Base-by-base conservation (phyloP, 2,329 filamentous ascomycete genomes). In the Cladosporium sp. region DNA sequence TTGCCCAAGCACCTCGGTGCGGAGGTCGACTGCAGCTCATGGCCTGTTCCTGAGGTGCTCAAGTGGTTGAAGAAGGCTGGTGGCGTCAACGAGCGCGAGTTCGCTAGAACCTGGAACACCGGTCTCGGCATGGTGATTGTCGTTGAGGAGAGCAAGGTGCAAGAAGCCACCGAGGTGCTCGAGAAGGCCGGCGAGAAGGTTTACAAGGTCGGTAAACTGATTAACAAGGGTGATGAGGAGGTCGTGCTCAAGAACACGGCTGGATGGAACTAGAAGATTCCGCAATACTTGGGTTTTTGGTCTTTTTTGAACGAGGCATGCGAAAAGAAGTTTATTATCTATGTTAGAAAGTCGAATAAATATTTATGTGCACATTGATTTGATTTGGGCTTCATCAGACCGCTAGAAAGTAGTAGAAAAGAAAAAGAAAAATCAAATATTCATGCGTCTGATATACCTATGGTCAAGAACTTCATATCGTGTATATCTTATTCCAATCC, bases 71-170 rank as follows among this genome's bases (percentile, higher is more conserved):
- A 90, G 73, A 70, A 75, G 57, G 75, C 74, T 9, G 81, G 81
- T n/a, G 86, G 86, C 54, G 84, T 97, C 27, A 80, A 78, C 47
- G 77, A 84, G 1, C 65, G 74, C 8, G 93, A 99, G 73, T 95
- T 97, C 80, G 89, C 86, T 45, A 80, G 90, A 52, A 93, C 90
- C 2, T 97, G 96, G 80, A 99, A 99, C 74, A 90, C 86, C 7
- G 93, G 93, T 44, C 74, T 99, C 39, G 93, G 93, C 41, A 97
- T 99, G 91, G 88, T 96, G 5, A 76, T 91, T 24, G 89, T 90
- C 4, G 89, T 96, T 2, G 80, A 80, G 22, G 74, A 79, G 50
- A 77, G 73, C 29, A 79, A 86, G 58, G 88, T 77, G 1, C 77
- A 80, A 5, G 74, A 77, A 32, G 83, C 88, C 2, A 74, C 75